These are phyloP conservation scores for Rhodotorula sp. DNA, from an alignment of 1,284 basidiomycete species.

Conservation along the genomic window DNA sequence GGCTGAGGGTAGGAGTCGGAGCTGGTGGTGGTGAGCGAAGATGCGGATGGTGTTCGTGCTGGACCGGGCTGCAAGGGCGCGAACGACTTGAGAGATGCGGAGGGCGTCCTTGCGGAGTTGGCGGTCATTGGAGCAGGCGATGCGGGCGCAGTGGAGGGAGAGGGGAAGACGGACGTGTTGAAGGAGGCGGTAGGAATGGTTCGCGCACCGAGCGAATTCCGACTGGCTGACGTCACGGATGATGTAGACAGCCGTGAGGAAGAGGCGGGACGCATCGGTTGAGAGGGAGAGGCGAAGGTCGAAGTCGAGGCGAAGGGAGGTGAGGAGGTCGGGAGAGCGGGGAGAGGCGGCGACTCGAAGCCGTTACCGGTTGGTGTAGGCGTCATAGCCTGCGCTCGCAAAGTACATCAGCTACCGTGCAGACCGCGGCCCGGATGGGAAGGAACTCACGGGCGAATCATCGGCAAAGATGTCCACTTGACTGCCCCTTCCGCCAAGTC, in stretches of 20 bases:
- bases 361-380: constrained; percentile 11
- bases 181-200: constrained; percentile 50
- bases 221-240: constrained; percentile 32
- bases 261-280: neutral
- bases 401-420: neutral
- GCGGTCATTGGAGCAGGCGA: constrained; percentile 25
- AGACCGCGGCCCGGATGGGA: neutral
- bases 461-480: constrained; percentile 40
- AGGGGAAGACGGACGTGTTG: constrained; percentile 32
- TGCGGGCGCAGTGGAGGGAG: neutral
- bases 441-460: constrained; percentile 29
- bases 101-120: constrained; percentile 22
- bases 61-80: constrained; percentile 28
- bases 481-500: constrained; percentile 19
- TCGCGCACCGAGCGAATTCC: constrained; percentile 41
- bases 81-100: constrained; percentile 7
- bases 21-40: neutral
- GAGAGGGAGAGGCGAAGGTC: constrained; percentile 22
- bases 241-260: neutral
- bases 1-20: neutral
- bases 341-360: constrained; percentile 15
- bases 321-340: constrained; percentile 62
- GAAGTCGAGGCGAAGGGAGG: constrained; percentile 38
- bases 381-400: constrained; percentile 20
- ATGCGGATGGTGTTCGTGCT: neutral